A percentile compares a stretch with the other conserved stretches of the same genome.
These are phyloP conservation scores for Aciculoconidium aculeatum DNA, from an alignment of 805 yeast species.

Conservation along the genomic window DNA sequence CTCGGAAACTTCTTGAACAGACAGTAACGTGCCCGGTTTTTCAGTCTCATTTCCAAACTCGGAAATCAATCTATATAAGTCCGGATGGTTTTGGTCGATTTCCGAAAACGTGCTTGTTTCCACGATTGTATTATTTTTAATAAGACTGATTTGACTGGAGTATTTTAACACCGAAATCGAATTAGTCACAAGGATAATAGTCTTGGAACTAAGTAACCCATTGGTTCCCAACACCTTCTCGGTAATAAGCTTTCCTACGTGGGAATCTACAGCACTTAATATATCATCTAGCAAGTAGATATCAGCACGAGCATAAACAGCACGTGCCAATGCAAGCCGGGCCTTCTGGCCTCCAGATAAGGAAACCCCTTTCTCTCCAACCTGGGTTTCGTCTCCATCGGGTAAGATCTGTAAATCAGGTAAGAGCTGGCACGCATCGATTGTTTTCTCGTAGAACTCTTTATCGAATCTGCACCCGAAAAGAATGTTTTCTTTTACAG, in stretches of 20 bases:
- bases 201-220: constrained; percentile 20
- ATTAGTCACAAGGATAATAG: constrained; percentile 23
- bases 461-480: constrained; percentile 19
- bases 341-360: constrained; percentile 28
- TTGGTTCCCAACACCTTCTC: constrained; percentile 17
- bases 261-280: constrained; percentile 24
- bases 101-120: constrained; percentile 14
- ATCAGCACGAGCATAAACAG: constrained; percentile 23
- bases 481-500: constrained; percentile 20
- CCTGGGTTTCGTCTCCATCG: constrained; percentile 22
- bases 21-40: background rate
- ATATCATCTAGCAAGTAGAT: constrained; percentile 22
- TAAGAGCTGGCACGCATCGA: constrained; percentile 20
- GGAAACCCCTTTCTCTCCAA: constrained; percentile 25
- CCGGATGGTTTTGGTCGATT: constrained; percentile 15
- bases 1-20: constrained; percentile 1
- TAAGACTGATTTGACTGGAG: constrained; percentile 16
- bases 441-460: constrained; percentile 16
- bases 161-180: constrained; percentile 18
- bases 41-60: constrained; percentile 26
- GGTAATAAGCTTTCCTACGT: constrained; percentile 23
- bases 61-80: constrained; percentile 27
- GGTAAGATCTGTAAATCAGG: constrained; percentile 23
- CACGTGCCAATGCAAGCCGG: constrained; percentile 23
- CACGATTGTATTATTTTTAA: constrained; percentile 15